Conservation (phyloP, 1,139 yeast genomes). For the Insectozyma bohioensis region DNA sequence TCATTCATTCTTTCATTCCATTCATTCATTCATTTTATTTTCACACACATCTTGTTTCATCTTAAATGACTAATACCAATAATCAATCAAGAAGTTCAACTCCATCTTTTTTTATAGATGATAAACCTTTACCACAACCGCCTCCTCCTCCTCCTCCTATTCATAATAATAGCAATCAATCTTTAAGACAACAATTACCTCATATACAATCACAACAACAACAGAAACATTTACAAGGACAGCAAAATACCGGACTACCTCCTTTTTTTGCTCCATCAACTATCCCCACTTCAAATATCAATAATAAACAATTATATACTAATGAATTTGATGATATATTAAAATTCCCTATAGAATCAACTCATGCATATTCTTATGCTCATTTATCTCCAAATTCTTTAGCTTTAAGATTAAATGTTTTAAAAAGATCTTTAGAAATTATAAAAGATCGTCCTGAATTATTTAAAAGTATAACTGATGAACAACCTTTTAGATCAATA, state of each 20-base stretch:
- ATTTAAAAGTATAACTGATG: conserved; percentile 23
- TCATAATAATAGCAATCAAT: too few relatives aligned
- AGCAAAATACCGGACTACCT: conserved; percentile 1
- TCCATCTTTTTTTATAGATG: too few relatives aligned
- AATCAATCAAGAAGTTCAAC: too few relatives aligned
- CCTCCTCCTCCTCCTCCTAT: not conserved
- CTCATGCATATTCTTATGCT: conserved; percentile 84
- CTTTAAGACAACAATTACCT: not conserved
- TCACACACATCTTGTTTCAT: too few relatives aligned
- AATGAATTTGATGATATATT: conserved; percentile 27
- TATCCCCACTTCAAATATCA: conserved; percentile 5
- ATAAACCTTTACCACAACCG: conserved; percentile 1
- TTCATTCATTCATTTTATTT: too few relatives aligned
- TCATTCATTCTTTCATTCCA: too few relatives aligned
- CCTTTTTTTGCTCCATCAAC: conserved; percentile 12
- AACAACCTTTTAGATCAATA: conserved; percentile 6
- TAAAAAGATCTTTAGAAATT: conserved; percentile 74
- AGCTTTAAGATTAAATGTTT: conserved; percentile 70
- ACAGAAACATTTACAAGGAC: too few relatives aligned
- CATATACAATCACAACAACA: too few relatives aligned
- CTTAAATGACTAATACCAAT: too few relatives aligned
- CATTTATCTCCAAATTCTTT: conserved; percentile 78
- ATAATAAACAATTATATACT: conserved; percentile 2
- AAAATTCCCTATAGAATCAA: conserved; percentile 72
- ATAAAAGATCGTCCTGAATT: conserved; percentile 62